phyloP scores from a whole-genome alignment of 495 filamentous ascomycete species.

The Xylaria telfairii region DNA sequence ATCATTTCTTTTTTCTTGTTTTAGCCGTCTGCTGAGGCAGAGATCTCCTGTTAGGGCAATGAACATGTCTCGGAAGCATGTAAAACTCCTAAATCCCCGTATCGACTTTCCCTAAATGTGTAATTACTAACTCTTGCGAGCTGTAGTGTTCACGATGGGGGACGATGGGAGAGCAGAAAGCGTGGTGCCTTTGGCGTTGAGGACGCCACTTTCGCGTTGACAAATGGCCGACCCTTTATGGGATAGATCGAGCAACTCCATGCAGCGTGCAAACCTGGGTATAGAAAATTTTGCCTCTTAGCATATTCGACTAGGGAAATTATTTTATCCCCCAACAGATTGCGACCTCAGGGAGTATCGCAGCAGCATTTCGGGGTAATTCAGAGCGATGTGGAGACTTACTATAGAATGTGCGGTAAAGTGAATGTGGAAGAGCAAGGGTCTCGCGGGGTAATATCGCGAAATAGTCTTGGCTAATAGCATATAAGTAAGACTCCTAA shows the following conservation, averaged over 20 bases:
- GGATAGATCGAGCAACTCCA: neutral
- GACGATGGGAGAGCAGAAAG: conserved; percentile 46
- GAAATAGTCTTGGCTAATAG: neutral
- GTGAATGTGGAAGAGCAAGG: neutral
- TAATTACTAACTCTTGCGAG: too few relatives aligned
- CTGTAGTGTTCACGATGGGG: conserved; percentile 55
- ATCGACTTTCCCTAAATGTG: too few relatives aligned
- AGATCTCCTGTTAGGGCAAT: too few relatives aligned
- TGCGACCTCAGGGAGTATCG: too few relatives aligned
- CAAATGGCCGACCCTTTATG: neutral
- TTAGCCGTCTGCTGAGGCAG: too few relatives aligned
- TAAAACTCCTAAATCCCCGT: too few relatives aligned
- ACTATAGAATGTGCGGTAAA: neutral
- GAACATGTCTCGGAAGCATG: too few relatives aligned
- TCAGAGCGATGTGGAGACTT: conserved; percentile 23
- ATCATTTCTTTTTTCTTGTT: too few relatives aligned
- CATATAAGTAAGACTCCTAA: neutral
- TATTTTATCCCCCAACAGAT: too few relatives aligned
- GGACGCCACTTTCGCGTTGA: conserved; percentile 28
- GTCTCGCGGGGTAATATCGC: conserved; percentile 18
- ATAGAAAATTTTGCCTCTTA: too few relatives aligned
- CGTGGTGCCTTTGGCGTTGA: conserved; percentile 53
- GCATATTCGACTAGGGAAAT: too few relatives aligned
- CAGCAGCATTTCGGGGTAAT: conserved; percentile 17
- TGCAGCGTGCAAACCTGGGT: too few relatives aligned